A percentile compares a stretch with the other conserved stretches of the same genome.
These are phyloP conservation scores for Ceratocystis cacaofunesta DNA, from an alignment of 2,329 filamentous ascomycete species.

Conservation along the genomic window DNA sequence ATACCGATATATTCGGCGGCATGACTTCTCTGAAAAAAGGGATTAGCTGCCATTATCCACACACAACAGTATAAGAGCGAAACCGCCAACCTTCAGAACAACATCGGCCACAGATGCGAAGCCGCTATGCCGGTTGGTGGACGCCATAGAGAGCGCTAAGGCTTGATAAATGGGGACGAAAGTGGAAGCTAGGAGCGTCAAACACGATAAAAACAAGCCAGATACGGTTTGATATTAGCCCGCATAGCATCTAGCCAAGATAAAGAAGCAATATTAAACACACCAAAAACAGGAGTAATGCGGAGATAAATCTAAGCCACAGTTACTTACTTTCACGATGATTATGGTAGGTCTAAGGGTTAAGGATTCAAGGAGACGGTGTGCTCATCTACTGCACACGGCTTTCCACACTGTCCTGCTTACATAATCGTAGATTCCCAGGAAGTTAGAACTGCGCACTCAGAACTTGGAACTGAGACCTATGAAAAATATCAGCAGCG, in stretches of 20 bases:
- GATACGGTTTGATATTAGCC: too few species aligned
- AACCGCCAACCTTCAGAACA: neutral
- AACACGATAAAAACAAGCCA: neutral
- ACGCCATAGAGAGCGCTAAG: neutral
- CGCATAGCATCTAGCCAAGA: too few species aligned
- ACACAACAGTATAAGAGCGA: neutral
- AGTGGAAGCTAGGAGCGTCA: neutral
- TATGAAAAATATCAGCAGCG: neutral
- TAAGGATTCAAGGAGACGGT: neutral
- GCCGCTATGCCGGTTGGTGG: neutral
- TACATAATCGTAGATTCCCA: neutral
- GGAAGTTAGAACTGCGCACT: neutral
- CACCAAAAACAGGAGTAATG: too few species aligned
- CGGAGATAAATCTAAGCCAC: too few species aligned
- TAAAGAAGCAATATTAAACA: too few species aligned
- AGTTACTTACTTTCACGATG: too few species aligned
- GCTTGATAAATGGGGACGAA: neutral
- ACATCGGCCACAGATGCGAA: neutral
- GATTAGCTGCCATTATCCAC: neutral
- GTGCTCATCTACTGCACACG: neutral
- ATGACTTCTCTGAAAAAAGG: slow-evolving; percentile 51
- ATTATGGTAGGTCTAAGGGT: neutral
- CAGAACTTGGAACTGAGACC: too few species aligned
- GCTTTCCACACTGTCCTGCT: neutral
- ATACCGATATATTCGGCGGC: slow-evolving; percentile 79